These are phyloP conservation scores for Cymbopogon flexuosus DNA, from an alignment of 202 grass and related monocot species.

Conservation along the genomic window DNA sequence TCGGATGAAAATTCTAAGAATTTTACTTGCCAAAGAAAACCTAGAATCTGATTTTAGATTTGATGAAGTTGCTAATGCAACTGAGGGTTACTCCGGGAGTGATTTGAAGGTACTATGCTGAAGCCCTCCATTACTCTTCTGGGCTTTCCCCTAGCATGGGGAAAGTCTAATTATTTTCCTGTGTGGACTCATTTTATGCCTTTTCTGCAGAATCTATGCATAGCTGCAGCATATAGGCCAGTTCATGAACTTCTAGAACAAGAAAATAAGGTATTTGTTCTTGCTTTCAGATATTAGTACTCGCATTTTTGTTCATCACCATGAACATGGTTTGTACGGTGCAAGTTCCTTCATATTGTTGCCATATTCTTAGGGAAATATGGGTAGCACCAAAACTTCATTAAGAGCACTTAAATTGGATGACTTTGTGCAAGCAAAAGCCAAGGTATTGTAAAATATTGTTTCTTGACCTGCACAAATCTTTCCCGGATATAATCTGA, in stretches of 20 bases:
- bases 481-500: background rate
- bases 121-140: conserved; percentile 7
- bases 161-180: background rate
- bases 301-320: conserved; percentile 4
- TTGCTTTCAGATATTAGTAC: conserved; percentile 10
- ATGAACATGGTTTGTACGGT: background rate
- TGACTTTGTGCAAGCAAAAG: conserved; percentile 89
- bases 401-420: conserved; percentile 63
- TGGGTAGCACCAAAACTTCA: conserved; percentile 26
- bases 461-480: background rate
- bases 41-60: conserved; percentile 61
- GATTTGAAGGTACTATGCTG: conserved; percentile 73
- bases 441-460: conserved; percentile 56
- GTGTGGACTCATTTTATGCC: background rate
- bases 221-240: conserved; percentile 87
- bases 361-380: conserved; percentile 41
- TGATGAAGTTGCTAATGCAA: conserved; percentile 64
- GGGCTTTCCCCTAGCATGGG: background rate
- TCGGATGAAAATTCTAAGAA: conserved; percentile 74
- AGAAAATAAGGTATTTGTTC: conserved; percentile 51
- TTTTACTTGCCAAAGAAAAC: conserved; percentile 88
- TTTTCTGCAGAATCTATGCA: conserved; percentile 66
- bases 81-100: conserved; percentile 93
- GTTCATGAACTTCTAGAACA: conserved; percentile 84
- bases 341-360: conserved; percentile 23